Percentiles rank a stretch among this genome's conserved stretches.
phyloP scores from a whole-genome alignment of 2,329 filamentous ascomycete genomes.

The Verruconis gallopava region DNA sequence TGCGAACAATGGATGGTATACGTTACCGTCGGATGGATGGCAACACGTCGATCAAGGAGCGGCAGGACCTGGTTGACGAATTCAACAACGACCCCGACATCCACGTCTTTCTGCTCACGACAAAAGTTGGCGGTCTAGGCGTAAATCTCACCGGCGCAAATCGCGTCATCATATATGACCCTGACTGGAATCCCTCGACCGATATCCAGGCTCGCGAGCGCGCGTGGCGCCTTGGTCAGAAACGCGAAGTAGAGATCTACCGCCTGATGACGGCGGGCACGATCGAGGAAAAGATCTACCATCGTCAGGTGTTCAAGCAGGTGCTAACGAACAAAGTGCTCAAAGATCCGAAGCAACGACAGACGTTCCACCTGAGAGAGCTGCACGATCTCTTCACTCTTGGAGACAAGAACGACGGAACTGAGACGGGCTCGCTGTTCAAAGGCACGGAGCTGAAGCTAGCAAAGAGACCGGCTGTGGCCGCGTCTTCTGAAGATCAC shows the following conservation, averaged over 20 bases:
- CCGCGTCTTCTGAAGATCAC: constrained; percentile 18
- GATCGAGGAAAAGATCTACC: constrained; percentile 98
- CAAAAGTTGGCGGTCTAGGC: constrained; percentile 86
- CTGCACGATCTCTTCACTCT: constrained; percentile 85
- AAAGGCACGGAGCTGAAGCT: constrained; percentile 71
- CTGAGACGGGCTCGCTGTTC: constrained; percentile 78
- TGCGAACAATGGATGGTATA: constrained; percentile 54
- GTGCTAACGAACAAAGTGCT: constrained; percentile 95
- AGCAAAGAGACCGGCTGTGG: constrained; percentile 20
- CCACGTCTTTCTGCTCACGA: constrained; percentile 85
- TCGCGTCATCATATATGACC: constrained; percentile 94
- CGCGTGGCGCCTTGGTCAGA: constrained; percentile 92
- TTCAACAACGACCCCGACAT: constrained; percentile 75
- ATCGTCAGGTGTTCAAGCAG: constrained; percentile 97
- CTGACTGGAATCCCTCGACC: constrained; percentile 96
- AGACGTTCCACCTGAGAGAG: constrained; percentile 80
- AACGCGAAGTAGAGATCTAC: constrained; percentile 89
- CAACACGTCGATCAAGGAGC: constrained; percentile 70
- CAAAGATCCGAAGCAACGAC: constrained; percentile 83
- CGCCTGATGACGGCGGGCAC: constrained; percentile 96
- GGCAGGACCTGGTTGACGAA: constrained; percentile 81
- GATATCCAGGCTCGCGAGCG: constrained; percentile 90
- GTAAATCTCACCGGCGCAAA: constrained; percentile 92
- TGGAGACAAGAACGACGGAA: constrained; percentile 52
- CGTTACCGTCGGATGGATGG: constrained; percentile 88